A percentile compares a stretch with the other conserved stretches of the same genome.
phyloP scores from a whole-genome alignment of 2,329 filamentous ascomycete genomes.

The Colletotrichum sp. region DNA sequence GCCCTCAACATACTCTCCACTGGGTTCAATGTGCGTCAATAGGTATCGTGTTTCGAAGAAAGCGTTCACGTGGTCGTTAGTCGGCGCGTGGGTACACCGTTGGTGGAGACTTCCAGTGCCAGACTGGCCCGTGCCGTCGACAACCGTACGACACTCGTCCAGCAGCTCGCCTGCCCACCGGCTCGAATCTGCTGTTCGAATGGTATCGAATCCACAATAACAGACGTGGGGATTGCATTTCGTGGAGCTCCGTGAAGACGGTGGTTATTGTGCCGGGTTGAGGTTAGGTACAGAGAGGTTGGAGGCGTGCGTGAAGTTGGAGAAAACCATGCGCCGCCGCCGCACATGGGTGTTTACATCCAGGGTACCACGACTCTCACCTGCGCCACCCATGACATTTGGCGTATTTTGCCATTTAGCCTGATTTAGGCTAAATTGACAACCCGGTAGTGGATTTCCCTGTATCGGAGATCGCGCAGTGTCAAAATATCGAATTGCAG shows the following conservation, averaged over 20 bases:
- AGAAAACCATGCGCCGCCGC: background rate
- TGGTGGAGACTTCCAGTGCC: background rate
- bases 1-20: background rate
- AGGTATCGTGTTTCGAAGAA: background rate
- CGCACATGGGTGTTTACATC: background rate
- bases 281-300: background rate
- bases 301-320: background rate
- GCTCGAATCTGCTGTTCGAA: background rate
- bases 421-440: conserved; percentile 7
- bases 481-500: background rate
- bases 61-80: background rate
- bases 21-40: background rate
- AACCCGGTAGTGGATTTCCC: background rate
- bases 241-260: background rate
- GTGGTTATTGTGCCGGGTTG: background rate
- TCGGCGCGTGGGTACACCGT: background rate
- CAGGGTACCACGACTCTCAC: background rate
- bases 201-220: background rate
- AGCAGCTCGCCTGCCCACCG: background rate
- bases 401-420: conserved; percentile 14
- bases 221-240: background rate
- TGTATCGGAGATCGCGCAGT: background rate
- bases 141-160: background rate
- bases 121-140: background rate
- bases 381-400: background rate